phyloP scores from a whole-genome alignment of 495 filamentous ascomycete genomes.

The Apiosordaria backusii region DNA sequence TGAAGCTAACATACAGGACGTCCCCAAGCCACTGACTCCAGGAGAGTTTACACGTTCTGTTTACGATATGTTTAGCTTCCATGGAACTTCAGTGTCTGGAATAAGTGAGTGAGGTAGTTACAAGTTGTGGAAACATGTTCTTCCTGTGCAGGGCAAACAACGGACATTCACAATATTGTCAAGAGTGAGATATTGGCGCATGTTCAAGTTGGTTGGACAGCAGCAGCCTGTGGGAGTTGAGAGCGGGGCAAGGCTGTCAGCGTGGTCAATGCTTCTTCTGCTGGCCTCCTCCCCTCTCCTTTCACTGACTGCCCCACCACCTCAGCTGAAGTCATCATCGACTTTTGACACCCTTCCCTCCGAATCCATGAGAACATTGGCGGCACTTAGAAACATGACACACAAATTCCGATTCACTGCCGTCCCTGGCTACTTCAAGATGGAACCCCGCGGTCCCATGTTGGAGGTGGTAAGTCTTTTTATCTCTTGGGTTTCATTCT shows the following conservation, averaged over 20 bases:
- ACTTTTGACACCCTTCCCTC: not conserved
- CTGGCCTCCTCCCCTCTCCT: not conserved
- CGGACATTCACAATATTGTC: not conserved
- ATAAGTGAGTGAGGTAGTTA: too few relatives aligned
- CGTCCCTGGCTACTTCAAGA: conserved; percentile 4
- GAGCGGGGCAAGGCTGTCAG: not conserved
- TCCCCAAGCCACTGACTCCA: not conserved
- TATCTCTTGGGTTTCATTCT: not conserved
- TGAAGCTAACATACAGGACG: not conserved
- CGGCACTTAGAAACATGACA: not conserved
- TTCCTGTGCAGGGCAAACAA: too few relatives aligned
- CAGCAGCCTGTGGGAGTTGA: not conserved
- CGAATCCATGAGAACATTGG: not conserved
- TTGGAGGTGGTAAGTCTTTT: not conserved
- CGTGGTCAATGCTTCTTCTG: not conserved
- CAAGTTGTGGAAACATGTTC: too few relatives aligned
- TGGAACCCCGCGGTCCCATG: not conserved
- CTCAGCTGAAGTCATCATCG: not conserved
- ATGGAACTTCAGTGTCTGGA: too few relatives aligned
- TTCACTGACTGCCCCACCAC: not conserved
- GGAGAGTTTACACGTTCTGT: not conserved
- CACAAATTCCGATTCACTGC: not conserved
- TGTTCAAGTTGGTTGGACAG: not conserved
- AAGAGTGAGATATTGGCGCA: not conserved
- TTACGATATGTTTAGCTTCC: too few relatives aligned